phyloP scores from a whole-genome alignment of 768 basidiomycete genomes.

The Phanerodontia chrysosporium region DNA sequence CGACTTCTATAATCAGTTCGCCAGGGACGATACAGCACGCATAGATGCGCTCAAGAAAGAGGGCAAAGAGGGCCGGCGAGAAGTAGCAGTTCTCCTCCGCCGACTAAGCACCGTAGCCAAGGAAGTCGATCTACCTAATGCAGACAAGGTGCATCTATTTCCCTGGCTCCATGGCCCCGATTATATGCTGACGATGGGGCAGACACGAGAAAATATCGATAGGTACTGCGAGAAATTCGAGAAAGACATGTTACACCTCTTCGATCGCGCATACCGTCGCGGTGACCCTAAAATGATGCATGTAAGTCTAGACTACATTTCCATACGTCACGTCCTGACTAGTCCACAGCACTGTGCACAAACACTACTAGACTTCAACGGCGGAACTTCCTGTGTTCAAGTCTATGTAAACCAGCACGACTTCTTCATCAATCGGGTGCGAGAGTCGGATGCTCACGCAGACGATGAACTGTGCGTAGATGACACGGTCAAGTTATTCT shows the following conservation, averaged over 20 bases:
- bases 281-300: slow-evolving; percentile 99
- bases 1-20: slow-evolving; percentile 91
- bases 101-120: slow-evolving; percentile 84
- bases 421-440: slow-evolving; percentile 95
- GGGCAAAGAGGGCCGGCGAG: slow-evolving; percentile 81
- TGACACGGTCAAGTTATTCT: background rate
- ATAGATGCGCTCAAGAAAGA: slow-evolving; percentile 80
- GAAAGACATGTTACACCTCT: slow-evolving; percentile 95
- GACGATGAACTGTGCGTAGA: slow-evolving; percentile 53
- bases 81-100: slow-evolving; percentile 84
- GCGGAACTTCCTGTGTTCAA: slow-evolving; percentile 93
- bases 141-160: slow-evolving; percentile 59
- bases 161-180: background rate
- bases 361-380: slow-evolving; percentile 95
- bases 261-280: slow-evolving; percentile 92
- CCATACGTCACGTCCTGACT: background rate
- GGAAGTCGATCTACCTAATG: slow-evolving; percentile 84
- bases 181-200: slow-evolving; percentile 6
- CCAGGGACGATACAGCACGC: slow-evolving; percentile 70
- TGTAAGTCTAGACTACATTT: slow-evolving; percentile 78
- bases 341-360: slow-evolving; percentile 88
- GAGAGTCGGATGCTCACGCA: slow-evolving; percentile 51
- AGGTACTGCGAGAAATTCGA: slow-evolving; percentile 98
- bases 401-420: slow-evolving; percentile 99
- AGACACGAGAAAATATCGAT: slow-evolving; percentile 91